Percentiles rank a stretch among this genome's conserved stretches.
These are phyloP conservation scores for Talaromyces pinophilus DNA, from an alignment of 2,329 filamentous ascomycete species.

Conservation along the genomic window DNA sequence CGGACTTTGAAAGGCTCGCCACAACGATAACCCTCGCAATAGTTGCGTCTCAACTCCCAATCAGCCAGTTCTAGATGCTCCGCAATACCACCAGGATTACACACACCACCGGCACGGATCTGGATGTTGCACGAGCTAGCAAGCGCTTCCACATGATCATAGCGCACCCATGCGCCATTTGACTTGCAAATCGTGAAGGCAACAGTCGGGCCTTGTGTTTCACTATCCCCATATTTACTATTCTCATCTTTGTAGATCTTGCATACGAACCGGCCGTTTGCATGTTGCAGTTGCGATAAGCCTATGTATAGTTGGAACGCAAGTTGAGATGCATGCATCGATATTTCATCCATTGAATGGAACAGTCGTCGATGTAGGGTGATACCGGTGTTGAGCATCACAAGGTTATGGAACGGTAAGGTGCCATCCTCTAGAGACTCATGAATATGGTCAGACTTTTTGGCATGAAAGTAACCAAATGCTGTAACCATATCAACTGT, in stretches of 20 bases:
- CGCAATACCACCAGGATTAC: conserved; percentile 87
- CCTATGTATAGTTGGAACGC: conserved; percentile 59
- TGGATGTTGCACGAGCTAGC: conserved; percentile 77
- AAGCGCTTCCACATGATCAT: conserved; percentile 85
- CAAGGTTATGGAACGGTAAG: conserved; percentile 82
- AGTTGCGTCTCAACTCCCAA: conserved; percentile 82
- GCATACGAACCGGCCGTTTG: conserved; percentile 67
- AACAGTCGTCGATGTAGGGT: conserved; percentile 69
- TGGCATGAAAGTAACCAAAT: conserved; percentile 77
- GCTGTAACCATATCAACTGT: conserved; percentile 88
- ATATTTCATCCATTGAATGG: conserved; percentile 67
- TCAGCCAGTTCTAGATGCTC: conserved; percentile 68
- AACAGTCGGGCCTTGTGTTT: conserved; percentile 69
- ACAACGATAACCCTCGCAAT: conserved; percentile 80
- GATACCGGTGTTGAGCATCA: conserved; percentile 76
- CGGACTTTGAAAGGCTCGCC: conserved; percentile 80
- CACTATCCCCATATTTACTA: conserved; percentile 47
- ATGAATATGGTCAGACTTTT: conserved; percentile 71
- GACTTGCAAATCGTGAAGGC: conserved; percentile 79
- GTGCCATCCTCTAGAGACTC: conserved; percentile 88
- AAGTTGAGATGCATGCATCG: conserved; percentile 70
- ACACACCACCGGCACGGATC: conserved; percentile 82
- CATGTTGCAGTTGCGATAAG: conserved; percentile 64
- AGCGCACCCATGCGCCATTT: conserved; percentile 71
- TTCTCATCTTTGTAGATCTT: conserved; percentile 59